A percentile compares a stretch with the other conserved stretches of the same genome.
Conservation (phyloP, 345 rosid species). For the Clausena lansium region DNA sequence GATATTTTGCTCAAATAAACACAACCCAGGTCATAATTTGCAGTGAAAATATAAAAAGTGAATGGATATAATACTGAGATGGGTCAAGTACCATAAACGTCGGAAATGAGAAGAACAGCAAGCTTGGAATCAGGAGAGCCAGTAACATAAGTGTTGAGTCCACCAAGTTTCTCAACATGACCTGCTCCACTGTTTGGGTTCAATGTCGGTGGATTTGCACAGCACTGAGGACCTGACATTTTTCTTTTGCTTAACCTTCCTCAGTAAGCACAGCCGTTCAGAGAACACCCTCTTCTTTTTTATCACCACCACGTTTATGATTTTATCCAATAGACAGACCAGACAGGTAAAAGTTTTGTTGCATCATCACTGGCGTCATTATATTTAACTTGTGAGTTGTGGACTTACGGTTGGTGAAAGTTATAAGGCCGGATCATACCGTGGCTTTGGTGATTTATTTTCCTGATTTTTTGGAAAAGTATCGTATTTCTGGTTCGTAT, state of each 20-base stretch:
- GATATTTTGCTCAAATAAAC: background rate
- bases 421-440: too few relatives aligned
- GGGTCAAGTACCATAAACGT: constrained; percentile 44
- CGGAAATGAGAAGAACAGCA: constrained; percentile 39
- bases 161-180: constrained; percentile 33
- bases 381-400: too few relatives aligned
- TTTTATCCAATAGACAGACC: background rate
- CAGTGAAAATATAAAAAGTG: background rate
- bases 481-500: too few relatives aligned
- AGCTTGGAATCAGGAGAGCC: constrained; percentile 35
- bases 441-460: too few relatives aligned
- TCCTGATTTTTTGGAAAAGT: too few relatives aligned
- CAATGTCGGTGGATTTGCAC: constrained; percentile 42
- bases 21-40: background rate
- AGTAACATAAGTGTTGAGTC: constrained; percentile 34
- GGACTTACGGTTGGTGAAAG: too few relatives aligned
- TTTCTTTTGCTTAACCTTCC: background rate
- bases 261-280: background rate
- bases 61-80: background rate
- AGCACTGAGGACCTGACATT: constrained; percentile 49
- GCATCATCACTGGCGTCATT: too few relatives aligned
- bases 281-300: background rate
- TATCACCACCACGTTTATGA: background rate
- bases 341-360: background rate
- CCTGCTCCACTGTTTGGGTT: constrained; percentile 30